Evolutionary conservation across 331 rosid species (phyloP).

Genomic region (Phaseolus coccineus): DNA sequence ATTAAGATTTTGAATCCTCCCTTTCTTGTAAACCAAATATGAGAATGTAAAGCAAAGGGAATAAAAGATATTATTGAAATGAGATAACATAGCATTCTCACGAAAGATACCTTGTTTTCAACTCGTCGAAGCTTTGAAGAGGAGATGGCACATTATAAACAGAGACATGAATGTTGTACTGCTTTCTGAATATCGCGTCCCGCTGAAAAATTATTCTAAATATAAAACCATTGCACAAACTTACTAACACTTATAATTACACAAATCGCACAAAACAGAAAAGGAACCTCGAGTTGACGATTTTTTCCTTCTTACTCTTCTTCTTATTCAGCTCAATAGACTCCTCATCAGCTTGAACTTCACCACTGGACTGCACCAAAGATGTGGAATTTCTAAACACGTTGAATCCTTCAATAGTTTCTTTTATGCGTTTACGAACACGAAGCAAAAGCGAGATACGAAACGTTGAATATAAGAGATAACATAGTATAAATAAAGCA

Average conservation of each 20-base stretch:
- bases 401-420: no score
- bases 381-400: no score
- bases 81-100: not conserved
- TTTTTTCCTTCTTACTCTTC: slow-evolving; percentile 46
- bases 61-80: not conserved
- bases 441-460: no score
- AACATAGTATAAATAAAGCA: no score
- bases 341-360: no score
- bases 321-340: slow-evolving; percentile 59
- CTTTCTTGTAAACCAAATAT: no score
- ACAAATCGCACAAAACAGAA: slow-evolving; percentile 1
- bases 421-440: no score
- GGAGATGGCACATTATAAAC: slow-evolving; percentile 68
- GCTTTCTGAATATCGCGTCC: no score
- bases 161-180: no score
- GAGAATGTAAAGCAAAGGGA: not conserved
- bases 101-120: slow-evolving; percentile 71
- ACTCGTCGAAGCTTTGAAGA: slow-evolving; percentile 74
- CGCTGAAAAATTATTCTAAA: slow-evolving; percentile 45
- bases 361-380: no score
- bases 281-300: slow-evolving; percentile 79
- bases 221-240: slow-evolving; percentile 29
- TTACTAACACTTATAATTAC: not conserved
- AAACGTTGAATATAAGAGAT: no score
- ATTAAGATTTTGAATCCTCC: no score